Conservation (phyloP, 148 eudicot species). For the Silene latifolia region DNA sequence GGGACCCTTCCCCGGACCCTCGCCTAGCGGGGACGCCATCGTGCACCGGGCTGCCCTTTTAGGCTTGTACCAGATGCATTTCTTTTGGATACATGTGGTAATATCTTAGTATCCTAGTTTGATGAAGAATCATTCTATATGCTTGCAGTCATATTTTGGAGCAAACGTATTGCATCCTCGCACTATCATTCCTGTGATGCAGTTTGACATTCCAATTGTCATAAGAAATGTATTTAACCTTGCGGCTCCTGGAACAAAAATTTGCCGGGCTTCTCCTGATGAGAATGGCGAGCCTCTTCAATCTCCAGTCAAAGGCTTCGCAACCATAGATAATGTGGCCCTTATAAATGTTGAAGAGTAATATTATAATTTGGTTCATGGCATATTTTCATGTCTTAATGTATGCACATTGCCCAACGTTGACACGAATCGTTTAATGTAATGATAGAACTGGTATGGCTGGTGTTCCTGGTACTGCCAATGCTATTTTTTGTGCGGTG, state of each 20-base stretch:
- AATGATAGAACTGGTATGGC: slow-evolving; percentile 93
- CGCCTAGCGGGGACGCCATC: no score
- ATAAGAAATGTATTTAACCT: slow-evolving; percentile 97
- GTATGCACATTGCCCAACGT: not conserved
- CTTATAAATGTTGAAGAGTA: slow-evolving; percentile 98
- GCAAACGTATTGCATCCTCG: slow-evolving; percentile 99
- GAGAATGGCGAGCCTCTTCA: slow-evolving; percentile 47
- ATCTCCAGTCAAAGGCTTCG: slow-evolving; percentile 92
- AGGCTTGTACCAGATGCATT: no score
- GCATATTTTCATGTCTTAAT: not conserved
- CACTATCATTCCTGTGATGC: slow-evolving; percentile 97
- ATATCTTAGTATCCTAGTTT: not conserved
- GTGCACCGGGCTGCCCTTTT: no score
- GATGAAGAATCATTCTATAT: slow-evolving; percentile 18
- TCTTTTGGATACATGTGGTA: no score
- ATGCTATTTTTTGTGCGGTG: slow-evolving; percentile 80
- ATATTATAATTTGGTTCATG: slow-evolving; percentile 20
- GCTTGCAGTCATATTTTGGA: slow-evolving; percentile 94
- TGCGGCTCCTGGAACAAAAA: slow-evolving; percentile 84
- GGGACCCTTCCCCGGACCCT: no score
- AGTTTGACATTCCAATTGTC: slow-evolving; percentile 82
- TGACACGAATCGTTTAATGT: slow-evolving; percentile 17
- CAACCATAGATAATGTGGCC: slow-evolving; percentile 94
- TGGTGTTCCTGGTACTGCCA: slow-evolving; percentile 99
- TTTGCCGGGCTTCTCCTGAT: slow-evolving; percentile 52